Conservation (phyloP, 108 stramenopile genomes). For the Hondaea fermentalgiana region DNA sequence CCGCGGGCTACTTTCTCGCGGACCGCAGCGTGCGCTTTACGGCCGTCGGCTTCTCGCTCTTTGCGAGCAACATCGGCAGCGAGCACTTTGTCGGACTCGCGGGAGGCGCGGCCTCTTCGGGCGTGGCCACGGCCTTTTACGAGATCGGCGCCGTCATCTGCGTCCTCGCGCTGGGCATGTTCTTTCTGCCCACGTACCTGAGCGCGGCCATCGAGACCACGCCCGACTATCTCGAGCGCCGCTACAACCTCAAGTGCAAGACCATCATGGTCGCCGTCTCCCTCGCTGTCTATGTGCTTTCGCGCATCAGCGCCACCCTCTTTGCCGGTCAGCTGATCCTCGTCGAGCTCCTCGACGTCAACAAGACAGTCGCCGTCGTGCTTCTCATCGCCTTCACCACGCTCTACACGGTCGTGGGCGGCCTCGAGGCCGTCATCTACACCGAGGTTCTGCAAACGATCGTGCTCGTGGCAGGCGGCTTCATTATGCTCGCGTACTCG, state of each 20-base stretch:
- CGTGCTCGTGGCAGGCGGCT: neutral
- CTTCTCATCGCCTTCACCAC: neutral
- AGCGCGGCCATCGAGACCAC: neutral
- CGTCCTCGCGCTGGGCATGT: neutral
- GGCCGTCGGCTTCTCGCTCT: conserved; percentile 5
- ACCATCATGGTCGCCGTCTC: conserved; percentile 2
- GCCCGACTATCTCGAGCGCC: conserved; percentile 2
- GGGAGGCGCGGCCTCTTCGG: neutral
- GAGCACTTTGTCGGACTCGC: conserved; percentile 17
- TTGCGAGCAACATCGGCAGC: neutral
- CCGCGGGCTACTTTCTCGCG: neutral
- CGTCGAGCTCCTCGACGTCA: conserved; percentile 9
- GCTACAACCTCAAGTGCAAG: neutral
- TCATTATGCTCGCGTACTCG: neutral
- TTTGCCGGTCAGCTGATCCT: conserved; percentile 2
- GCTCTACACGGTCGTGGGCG: neutral
- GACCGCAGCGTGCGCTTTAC: neutral
- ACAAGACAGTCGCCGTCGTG: neutral
- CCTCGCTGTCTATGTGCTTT: neutral
- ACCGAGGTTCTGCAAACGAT: neutral
- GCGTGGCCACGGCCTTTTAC: neutral
- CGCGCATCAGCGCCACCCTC: neutral
- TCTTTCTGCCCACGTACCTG: conserved; percentile 5
- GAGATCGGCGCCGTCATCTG: conserved; percentile 9
- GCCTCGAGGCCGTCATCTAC: conserved; percentile 19